These are phyloP conservation scores for Leptosphaerulina australis DNA, from an alignment of 2,329 filamentous ascomycete species.

Conservation along the genomic window DNA sequence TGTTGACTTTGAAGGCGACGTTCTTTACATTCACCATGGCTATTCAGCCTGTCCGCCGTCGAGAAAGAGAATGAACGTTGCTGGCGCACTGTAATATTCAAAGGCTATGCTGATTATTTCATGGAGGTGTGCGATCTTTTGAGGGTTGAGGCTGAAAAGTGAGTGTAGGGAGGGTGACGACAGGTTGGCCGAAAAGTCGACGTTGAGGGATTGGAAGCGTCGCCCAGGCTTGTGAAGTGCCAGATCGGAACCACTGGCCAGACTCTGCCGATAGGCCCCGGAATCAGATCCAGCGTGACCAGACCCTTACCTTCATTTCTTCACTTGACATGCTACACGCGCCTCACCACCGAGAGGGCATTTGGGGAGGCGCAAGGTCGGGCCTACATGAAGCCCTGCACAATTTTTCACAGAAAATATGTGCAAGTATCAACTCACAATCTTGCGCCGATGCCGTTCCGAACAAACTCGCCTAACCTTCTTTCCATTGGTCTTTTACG, in stretches of 20 bases:
- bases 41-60: conserved; percentile 45
- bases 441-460: conserved; percentile 21
- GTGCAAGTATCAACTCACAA: conserved; percentile 10
- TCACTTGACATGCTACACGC: conserved; percentile 8
- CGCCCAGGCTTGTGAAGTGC: conserved; percentile 34
- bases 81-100: conserved; percentile 24
- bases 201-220: conserved; percentile 33
- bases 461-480: conserved; percentile 13
- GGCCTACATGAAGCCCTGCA: conserved; percentile 1
- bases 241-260: conserved; percentile 28
- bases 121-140: conserved; percentile 7
- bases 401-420: conserved; percentile 5
- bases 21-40: conserved; percentile 49
- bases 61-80: conserved; percentile 19
- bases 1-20: conserved; percentile 48
- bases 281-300: conserved; percentile 12
- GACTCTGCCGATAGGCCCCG: conserved; percentile 31
- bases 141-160: conserved; percentile 17
- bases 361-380: conserved; percentile 12
- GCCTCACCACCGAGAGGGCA: conserved; percentile 5
- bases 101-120: conserved; percentile 2
- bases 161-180: conserved; percentile 28
- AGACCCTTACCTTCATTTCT: conserved; percentile 1
- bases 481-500: conserved; percentile 23
- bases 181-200: conserved; percentile 31